phyloP scores from a whole-genome alignment of 257 asterid genomes.

The Avicennia marina region DNA sequence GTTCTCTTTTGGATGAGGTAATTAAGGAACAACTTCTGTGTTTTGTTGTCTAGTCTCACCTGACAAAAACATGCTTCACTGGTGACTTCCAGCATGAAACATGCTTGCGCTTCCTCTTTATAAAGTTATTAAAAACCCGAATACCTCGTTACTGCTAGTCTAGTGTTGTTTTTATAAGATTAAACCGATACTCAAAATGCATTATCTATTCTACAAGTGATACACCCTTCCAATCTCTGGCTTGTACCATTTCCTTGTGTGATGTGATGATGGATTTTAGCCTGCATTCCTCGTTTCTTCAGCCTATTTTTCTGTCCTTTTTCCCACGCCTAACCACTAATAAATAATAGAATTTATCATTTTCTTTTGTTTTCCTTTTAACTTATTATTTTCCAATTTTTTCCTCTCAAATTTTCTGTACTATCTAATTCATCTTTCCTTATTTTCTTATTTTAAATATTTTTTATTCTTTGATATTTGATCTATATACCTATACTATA shows the following conservation, averaged over 20 bases:
- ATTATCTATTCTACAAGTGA: neutral
- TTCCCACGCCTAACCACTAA: neutral
- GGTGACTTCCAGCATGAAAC: neutral
- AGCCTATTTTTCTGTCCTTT: slow-evolving; percentile 14
- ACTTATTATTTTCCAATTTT: too few species aligned
- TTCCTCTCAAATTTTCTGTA: too few species aligned
- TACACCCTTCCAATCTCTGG: too few species aligned
- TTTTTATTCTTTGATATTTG: too few species aligned
- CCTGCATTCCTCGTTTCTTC: slow-evolving; percentile 24
- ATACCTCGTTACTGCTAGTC: neutral
- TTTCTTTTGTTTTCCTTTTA: too few species aligned
- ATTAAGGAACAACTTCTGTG: neutral
- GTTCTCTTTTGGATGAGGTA: slow-evolving; percentile 3
- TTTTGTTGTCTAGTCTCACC: neutral
- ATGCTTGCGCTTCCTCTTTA: neutral
- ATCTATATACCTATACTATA: too few species aligned
- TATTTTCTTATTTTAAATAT: too few species aligned
- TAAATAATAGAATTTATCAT: too few species aligned
- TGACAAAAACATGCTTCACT: neutral
- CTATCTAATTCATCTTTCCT: too few species aligned
- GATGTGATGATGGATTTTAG: neutral
- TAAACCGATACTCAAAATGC: neutral
- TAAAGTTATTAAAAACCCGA: neutral
- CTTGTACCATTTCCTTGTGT: too few species aligned
- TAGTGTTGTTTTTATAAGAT: neutral